Percentiles rank a stretch among this genome's conserved stretches.
phyloP scores from a whole-genome alignment of 116 monocot species.

The Trichopus zeylanicus region DNA sequence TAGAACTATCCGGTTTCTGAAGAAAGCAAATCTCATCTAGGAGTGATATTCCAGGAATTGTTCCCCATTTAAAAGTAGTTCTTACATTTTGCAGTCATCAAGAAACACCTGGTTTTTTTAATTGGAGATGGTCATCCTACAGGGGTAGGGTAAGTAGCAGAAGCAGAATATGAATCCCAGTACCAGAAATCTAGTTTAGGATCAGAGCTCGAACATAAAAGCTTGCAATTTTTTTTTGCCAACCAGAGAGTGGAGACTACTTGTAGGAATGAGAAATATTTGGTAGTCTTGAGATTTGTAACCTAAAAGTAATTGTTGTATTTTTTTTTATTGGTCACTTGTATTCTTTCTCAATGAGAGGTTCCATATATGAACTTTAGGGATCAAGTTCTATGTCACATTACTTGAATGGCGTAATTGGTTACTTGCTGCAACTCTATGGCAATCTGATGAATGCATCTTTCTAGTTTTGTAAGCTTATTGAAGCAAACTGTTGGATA shows the following conservation, averaged over 20 bases:
- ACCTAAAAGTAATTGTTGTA: neutral
- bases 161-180: too few species aligned
- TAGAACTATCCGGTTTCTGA: slow-evolving; percentile 69
- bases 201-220: neutral
- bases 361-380: neutral
- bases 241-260: neutral
- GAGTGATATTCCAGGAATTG: neutral
- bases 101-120: neutral
- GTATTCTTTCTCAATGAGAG: neutral
- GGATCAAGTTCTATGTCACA: too few species aligned
- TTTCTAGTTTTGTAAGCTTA: too few species aligned
- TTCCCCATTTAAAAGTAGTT: neutral
- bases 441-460: too few species aligned
- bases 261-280: neutral
- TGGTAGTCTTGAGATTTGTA: neutral
- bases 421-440: too few species aligned
- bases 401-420: too few species aligned
- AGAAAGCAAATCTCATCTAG: slow-evolving; percentile 72
- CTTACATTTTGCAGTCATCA: neutral
- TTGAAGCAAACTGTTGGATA: too few species aligned
- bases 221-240: neutral
- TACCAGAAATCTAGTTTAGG: too few species aligned
- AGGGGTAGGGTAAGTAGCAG: neutral
- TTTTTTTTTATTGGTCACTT: neutral
- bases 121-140: neutral